Evolutionary conservation across 2,329 filamentous ascomycete genomes (phyloP), one percentile per base, ranked within the genome.

Genomic region (Diaporthe destruens): DNA sequence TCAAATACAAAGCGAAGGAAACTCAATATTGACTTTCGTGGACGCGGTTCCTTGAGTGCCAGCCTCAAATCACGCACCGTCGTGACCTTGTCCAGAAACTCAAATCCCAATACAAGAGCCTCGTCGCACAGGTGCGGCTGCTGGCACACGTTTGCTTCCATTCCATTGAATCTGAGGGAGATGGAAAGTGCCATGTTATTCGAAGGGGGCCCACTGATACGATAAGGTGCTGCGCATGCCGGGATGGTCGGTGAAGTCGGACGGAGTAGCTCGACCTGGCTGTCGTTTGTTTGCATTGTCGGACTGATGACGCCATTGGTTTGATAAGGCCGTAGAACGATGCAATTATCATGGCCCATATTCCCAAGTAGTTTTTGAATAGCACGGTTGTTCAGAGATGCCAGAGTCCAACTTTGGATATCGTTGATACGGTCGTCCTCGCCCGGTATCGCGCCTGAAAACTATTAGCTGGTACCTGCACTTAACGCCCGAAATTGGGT

Each of bases 1-100:
- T n/a, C 29, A n/a, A 56, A 56, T 16, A 56, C 53, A 34, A 56
- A 56, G 53, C 53, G 29, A 7, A 56, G 29, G 53, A 56, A 56
- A 29, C 29, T n/a, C 29, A 36, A 16, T 3, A 34, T 56, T 34
- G 53, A 56, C n/a, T 20, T 20, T 34, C 29, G 53, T 34, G 53
- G 29, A 34, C 53, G 53, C 18, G 53, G 53, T 36, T n/a, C 6
- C 16, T 56, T 36, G 18, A 56, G 6, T 36, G 53, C 53, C 53
- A 11, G 53, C 29, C 16, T 34, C 32, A 56, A 36, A 34, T 56
- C 53, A 34, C 29, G 53, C 53, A 56, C 29, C 12, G 53, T 56
- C 29, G 3, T 4, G 18, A 56, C 53, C 16, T 56, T 6, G 53
- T 56, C 53, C 34, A 36, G 29, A 34, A 34, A 56, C 29, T 36